Evolutionary conservation across 2,329 filamentous ascomycete species (phyloP), one percentile per base, ranked within the genome.

Genomic region (Claviceps purpurea): DNA sequence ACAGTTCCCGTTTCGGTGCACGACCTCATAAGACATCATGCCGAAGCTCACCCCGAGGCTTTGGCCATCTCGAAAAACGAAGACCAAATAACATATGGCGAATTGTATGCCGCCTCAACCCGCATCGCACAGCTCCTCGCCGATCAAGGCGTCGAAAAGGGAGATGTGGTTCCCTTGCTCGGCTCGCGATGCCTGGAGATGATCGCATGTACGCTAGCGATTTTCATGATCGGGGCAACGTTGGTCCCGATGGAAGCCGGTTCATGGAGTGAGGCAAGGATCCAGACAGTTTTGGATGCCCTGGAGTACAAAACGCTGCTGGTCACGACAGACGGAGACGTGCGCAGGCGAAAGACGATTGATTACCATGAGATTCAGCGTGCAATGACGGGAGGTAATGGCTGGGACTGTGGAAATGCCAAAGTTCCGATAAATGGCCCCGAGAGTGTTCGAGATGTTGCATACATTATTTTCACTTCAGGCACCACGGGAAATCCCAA

Each of bases 381-480:
- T 8, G 11, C 22, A 18, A 24, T 34, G 24, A 14, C 44, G 16
- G 26, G 11, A n/a, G 22, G 14, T 8, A 10, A 14, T 8, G n/a
- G 7, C 6, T 24, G 22, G 20, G 7, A 16, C 6, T 16, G 34
- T 14, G 22, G 10, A 30, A 11, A 11, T n/a, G 14, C 14, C 16
- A 46, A 8, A 47, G 22, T 3, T 11, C 1, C 10, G 30, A 34
- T 34, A 13, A 11, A 18, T 16, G 30, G 16, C 20, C 24, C 13
- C 10, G 7, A 6, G 14, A 70, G 84, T 51, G 84, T 82, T 57
- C 84, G 43, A 45, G 52, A 52, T 11, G 6, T 54, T 7, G 52
- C 50, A 14, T 54, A 54, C 20, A 50, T 54, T 4, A 54, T 52
- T 26, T 54, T 54, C 18, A 54, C 52, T 40, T 54, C 52, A 13